A percentile compares a stretch with the other conserved stretches of the same genome.
Evolutionary conservation across 768 basidiomycete species (phyloP).

Genomic region (Gelatoporia subvermispora): DNA sequence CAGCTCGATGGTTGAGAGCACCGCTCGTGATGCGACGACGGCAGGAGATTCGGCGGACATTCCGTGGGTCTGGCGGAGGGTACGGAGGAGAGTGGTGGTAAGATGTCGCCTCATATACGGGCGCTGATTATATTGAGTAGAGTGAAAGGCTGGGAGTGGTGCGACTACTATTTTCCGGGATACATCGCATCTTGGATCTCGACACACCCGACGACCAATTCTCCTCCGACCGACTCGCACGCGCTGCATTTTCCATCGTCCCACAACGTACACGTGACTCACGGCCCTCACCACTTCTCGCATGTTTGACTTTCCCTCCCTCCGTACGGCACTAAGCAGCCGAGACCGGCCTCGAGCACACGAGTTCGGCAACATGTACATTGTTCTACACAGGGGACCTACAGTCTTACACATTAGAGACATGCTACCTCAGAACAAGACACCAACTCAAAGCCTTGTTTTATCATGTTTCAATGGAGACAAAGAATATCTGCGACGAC

Average conservation of each 20-base stretch:
- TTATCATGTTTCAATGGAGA: too few species aligned
- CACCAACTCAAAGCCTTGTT: neutral
- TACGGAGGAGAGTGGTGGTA: slow-evolving; percentile 9
- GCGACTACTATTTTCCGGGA: slow-evolving; percentile 8
- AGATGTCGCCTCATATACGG: slow-evolving; percentile 14
- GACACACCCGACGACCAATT: too few species aligned
- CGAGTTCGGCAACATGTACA: neutral
- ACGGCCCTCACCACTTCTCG: neutral
- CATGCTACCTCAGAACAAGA: neutral
- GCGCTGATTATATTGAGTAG: neutral
- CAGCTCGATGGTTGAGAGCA: slow-evolving; percentile 72
- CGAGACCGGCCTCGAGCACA: neutral
- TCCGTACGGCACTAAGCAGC: too few species aligned
- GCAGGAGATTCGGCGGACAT: slow-evolving; percentile 45
- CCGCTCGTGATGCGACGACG: slow-evolving; percentile 53
- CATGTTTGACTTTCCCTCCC: too few species aligned
- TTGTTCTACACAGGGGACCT: neutral
- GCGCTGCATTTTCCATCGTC: too few species aligned
- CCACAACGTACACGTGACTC: neutral
- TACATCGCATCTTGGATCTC: too few species aligned
- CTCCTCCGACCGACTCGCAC: too few species aligned
- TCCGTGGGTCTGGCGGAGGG: slow-evolving; percentile 28
- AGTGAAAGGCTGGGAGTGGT: slow-evolving; percentile 6
- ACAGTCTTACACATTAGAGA: neutral
- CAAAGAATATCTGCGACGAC: too few species aligned